Conservation (phyloP, 2,329 filamentous ascomycete species). For the Penicillium sp. region DNA sequence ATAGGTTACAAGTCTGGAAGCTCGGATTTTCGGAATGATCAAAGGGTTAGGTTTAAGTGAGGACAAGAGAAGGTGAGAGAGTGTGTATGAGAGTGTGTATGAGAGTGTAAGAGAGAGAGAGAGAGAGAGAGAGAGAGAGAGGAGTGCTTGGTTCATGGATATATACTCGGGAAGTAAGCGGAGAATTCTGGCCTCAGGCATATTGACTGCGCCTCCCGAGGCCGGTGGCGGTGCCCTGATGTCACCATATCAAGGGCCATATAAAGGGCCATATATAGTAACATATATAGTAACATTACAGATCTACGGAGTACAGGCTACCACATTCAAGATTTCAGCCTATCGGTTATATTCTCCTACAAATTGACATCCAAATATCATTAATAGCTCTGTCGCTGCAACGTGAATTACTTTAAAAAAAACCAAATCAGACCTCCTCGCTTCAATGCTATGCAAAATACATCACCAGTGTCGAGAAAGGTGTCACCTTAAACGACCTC, state of each 20-base stretch:
- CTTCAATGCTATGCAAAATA: constrained; percentile 2
- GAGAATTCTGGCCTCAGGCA: constrained; percentile 8
- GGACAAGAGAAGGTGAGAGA: neutral
- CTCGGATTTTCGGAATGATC: neutral
- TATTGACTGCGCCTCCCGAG: constrained; percentile 7
- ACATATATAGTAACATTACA: too few species aligned
- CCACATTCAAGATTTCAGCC: neutral
- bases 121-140: neutral
- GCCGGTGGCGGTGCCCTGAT: constrained; percentile 20
- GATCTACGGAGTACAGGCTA: neutral
- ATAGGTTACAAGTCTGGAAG: neutral
- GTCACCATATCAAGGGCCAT: neutral
- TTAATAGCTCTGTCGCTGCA: neutral
- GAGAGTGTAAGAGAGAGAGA: neutral
- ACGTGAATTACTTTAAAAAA: neutral
- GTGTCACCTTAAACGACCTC: constrained; percentile 9
- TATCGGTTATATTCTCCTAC: neutral
- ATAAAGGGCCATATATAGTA: too few species aligned
- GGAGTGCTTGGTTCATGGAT: neutral
- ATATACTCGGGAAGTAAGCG: constrained; percentile 4
- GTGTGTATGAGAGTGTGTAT: too few species aligned
- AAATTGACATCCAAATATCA: neutral
- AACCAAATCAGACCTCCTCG: neutral
- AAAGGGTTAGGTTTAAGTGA: neutral
- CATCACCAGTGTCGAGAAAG: neutral